Evolutionary conservation across 2,329 filamentous ascomycete species (phyloP).

Genomic region (Trichoderma polysporum): DNA sequence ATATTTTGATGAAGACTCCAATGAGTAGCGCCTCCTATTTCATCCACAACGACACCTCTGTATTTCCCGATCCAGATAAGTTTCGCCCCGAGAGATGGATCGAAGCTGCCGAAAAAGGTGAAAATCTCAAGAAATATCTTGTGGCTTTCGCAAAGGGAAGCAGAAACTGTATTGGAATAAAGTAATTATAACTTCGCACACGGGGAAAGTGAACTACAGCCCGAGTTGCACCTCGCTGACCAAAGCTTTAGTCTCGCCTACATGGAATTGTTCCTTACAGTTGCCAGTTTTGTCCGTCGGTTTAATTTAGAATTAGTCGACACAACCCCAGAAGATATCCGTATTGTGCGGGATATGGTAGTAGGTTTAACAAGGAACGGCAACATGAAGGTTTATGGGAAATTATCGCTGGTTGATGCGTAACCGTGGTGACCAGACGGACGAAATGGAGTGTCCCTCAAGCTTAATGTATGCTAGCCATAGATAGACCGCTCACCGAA

Average conservation of each 20-base stretch:
- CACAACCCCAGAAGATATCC: slow-evolving; percentile 21
- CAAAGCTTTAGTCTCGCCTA: not conserved
- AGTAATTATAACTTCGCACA: slow-evolving; percentile 18
- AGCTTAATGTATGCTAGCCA: not conserved
- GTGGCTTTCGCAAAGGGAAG: slow-evolving; percentile 25
- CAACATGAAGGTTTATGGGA: not conserved
- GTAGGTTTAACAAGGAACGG: not conserved
- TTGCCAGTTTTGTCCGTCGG: slow-evolving; percentile 21
- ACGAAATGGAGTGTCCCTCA: not conserved
- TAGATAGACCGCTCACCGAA: too few relatives aligned
- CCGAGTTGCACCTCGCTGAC: not conserved
- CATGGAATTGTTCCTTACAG: slow-evolving; percentile 24
- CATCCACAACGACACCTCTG: slow-evolving; percentile 25
- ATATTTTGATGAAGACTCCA: slow-evolving; percentile 23
- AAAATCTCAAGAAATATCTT: slow-evolving; percentile 22
- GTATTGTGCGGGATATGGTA: slow-evolving; percentile 6
- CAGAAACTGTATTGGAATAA: slow-evolving; percentile 26
- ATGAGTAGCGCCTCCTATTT: slow-evolving; percentile 27
- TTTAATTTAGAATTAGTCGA: slow-evolving; percentile 27
- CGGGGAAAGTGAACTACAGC: not conserved
- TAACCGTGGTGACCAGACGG: not conserved
- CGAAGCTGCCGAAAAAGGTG: slow-evolving; percentile 22
- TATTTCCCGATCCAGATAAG: slow-evolving; percentile 29
- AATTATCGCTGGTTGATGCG: not conserved
- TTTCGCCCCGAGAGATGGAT: slow-evolving; percentile 33